Base-by-base conservation (phyloP, 805 yeast species). In the Trichomonascus vanleenenianus region DNA sequence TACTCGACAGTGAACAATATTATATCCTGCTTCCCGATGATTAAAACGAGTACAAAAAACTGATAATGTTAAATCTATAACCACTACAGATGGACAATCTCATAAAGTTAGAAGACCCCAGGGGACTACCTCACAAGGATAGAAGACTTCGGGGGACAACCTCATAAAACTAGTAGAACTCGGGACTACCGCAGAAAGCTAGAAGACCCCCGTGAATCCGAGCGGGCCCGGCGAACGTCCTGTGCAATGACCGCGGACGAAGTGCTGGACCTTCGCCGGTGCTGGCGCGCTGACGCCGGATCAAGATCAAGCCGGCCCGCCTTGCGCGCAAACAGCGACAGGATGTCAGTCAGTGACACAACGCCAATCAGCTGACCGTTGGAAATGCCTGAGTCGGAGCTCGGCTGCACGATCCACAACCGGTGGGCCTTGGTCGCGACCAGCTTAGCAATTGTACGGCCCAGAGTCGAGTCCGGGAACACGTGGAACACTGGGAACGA, bases 401-500 rank as follows among this genome's bases (percentile, higher is more conserved):
- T 49, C 15, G 51, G 49, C 49, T 65, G 67, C 16, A 67, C 68
- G 35, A 68, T 63, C 68, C 71, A 57, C 57, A 67, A 56, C 62
- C 98, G 75, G 66, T 91, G 98, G 2, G 96, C 78, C 63, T 83
- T 82, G 1, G 98, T 91, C 4, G 98, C 97, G 11, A 91, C 97
- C 55, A 91, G 71, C 63, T 93, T 91, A 30, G 97, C 97, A 58
- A 93, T 75, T 7, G 94, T 87, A 62, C 96, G 76, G 30, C 87
- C 95, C 42, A 93, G 72, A 0, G 93, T 81, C 8, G 94, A 79
- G 35, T 75, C 74, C 50, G 79, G 77, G 51, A 85, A 82, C 20
- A 91, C 96, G 62, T 91, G 95, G 74, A 91, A 91, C 35, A 93
- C 91, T 14, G 98, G 98, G 72, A 83, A 91, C 36, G 94, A 87